Evolutionary conservation across 345 rosid genomes (phyloP), one percentile per base, ranked within the genome.

Genomic region (Cardamine occulta): DNA sequence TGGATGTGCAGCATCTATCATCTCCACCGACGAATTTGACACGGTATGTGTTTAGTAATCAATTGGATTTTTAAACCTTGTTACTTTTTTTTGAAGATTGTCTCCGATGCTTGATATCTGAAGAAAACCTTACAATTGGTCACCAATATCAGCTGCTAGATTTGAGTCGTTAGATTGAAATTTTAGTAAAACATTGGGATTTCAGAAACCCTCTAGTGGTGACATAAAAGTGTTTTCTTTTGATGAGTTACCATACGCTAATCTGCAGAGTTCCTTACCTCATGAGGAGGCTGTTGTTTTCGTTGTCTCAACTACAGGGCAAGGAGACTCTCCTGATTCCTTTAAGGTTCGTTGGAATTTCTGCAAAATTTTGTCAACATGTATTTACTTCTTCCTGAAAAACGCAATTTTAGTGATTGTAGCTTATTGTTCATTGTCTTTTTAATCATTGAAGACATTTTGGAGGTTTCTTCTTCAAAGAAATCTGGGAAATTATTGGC

Each of bases 271-370:
- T 75, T 87, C 80, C 7, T 85, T 91, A 66, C 84, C 88, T 74
- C 62, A 63, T 4, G 87, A 85, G 78, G 87, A 85, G 42, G 68
- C 80, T 57, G 86, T 85, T 72, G 81, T 94, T 70, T 91, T 94
- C 84, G 91, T 90, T 58, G 97, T 82, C 63, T 91, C 98, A 45
- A 94, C 99, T 66, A 92, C 99, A 17, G 97, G 97, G 63, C 99
- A 94, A 83, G 97, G 97, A 71, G 99, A 89, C 79, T 35, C 87
- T n/a, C 97, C 99, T 4, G 93, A 94, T 81, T 80, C 93, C 61
- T 86, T 94, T 82, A 90, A 89, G 93, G 96, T 89, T 57, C 24
- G 37, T 57, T 71, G 2, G 14, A 26, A 48, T 9, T 58, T 13
- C 5, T 54, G 32, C 53, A 6, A 31, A 18, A 24, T n/a, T 40